Conservation (phyloP, 768 basidiomycete species). For the Podaxis sp. region DNA sequence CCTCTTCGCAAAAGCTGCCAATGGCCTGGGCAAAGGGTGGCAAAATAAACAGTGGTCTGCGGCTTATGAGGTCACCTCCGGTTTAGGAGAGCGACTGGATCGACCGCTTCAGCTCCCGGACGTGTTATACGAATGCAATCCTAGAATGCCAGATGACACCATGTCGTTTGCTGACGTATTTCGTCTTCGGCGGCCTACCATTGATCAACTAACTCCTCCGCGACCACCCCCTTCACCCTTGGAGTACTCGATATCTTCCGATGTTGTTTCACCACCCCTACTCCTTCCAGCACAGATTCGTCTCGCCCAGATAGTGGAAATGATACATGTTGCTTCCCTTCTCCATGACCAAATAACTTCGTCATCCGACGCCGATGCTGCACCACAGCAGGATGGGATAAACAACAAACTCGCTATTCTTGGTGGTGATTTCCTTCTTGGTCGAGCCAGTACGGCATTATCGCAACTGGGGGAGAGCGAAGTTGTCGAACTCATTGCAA, state of each 20-base stretch:
- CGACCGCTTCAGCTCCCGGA: conserved; percentile 75
- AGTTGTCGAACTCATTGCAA: conserved; percentile 90
- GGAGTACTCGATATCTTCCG: conserved; percentile 4
- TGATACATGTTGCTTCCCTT: conserved; percentile 95
- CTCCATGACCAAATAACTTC: conserved; percentile 92
- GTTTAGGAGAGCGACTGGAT: conserved; percentile 64
- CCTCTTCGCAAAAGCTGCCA: conserved; percentile 89
- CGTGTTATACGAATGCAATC: conserved; percentile 91
- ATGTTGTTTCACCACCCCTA: conserved; percentile 31
- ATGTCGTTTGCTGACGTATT: conserved; percentile 65
- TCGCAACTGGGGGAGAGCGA: conserved; percentile 84
- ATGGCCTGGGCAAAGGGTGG: conserved; percentile 78
- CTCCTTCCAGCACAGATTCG: conserved; percentile 88
- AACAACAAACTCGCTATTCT: conserved; percentile 94
- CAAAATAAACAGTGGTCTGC: conserved; percentile 59
- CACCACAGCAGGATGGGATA: conserved; percentile 56
- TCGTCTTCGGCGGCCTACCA: conserved; percentile 37
- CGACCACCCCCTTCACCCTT: conserved; percentile 29
- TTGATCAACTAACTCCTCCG: conserved; percentile 25
- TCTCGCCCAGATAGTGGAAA: conserved; percentile 94
- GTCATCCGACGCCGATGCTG: conserved; percentile 57
- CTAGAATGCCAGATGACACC: conserved; percentile 77
- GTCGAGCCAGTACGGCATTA: conserved; percentile 84
- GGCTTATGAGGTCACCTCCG: conserved; percentile 52
- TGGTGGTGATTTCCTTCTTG: conserved; percentile 94